A percentile compares a stretch with the other conserved stretches of the same genome.
These are phyloP conservation scores for Pleodorina starrii DNA, from an alignment of 139 green algal species.

Conservation along the genomic window DNA sequence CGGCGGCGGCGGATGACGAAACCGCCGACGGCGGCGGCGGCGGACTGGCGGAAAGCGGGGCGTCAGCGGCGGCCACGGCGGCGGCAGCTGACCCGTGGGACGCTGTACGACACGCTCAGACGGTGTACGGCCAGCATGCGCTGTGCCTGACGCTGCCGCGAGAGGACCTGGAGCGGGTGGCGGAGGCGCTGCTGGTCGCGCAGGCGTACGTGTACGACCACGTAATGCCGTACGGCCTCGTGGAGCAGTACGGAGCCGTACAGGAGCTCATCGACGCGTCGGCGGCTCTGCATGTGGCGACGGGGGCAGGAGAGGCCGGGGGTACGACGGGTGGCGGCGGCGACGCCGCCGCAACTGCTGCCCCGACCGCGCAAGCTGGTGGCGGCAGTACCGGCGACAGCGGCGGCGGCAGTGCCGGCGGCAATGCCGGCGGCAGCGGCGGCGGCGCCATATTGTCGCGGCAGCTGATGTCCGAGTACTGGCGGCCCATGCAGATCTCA, in stretches of 20 bases:
- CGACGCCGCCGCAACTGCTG: neutral
- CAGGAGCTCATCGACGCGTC: conserved; percentile 5
- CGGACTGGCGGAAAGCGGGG: neutral
- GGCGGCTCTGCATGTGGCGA: no score
- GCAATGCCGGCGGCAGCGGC: no score
- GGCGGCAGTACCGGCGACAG: neutral
- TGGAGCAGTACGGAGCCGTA: neutral
- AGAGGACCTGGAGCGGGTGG: neutral
- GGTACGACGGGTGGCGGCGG: neutral
- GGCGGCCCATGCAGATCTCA: neutral
- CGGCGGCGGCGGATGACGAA: neutral
- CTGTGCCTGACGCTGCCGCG: conserved; percentile 28
- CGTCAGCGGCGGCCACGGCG: neutral
- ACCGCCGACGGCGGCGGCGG: neutral
- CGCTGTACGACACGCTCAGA: conserved; percentile 22
- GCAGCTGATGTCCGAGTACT: neutral
- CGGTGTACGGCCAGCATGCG: conserved; percentile 46
- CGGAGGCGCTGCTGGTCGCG: conserved; percentile 12
- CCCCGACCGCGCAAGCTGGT: no score
- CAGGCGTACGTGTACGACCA: conserved; percentile 21
- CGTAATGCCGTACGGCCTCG: neutral
- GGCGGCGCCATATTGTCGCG: neutral
- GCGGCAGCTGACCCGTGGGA: neutral
- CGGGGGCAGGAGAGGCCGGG: no score
- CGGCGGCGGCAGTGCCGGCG: neutral